These are phyloP conservation scores for Vitis vinifera DNA, from an alignment of 164 flowering plant genomes.

Conservation along the genomic window DNA sequence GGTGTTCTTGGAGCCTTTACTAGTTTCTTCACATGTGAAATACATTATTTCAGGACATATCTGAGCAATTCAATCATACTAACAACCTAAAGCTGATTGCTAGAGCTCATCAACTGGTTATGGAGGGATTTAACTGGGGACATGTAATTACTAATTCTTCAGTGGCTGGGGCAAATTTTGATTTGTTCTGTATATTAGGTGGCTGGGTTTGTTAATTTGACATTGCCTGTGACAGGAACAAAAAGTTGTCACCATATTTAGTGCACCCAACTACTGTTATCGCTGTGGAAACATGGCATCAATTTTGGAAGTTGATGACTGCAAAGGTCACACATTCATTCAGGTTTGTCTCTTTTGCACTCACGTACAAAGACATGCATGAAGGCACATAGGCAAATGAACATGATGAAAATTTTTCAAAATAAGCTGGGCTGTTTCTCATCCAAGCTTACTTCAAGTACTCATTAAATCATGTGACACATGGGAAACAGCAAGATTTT, in stretches of 20 bases:
- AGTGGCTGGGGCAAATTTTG: background rate
- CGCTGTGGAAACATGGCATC: conserved; percentile 18
- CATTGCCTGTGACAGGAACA: conserved; percentile 7
- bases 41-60: conserved; percentile 9
- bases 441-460: no score
- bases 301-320: conserved; percentile 17
- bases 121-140: conserved; percentile 19
- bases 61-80: conserved; percentile 15
- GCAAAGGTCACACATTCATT: conserved; percentile 15
- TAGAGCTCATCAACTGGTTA: conserved; percentile 17
- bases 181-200: no score
- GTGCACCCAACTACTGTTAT: conserved; percentile 13
- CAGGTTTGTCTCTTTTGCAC: conserved; percentile 10
- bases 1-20: no score
- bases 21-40: background rate
- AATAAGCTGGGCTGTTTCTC: no score
- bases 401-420: no score
- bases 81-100: conserved; percentile 17
- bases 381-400: no score
- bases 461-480: no score
- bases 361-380: background rate
- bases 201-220: no score
- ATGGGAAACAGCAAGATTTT: no score
- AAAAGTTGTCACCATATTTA: conserved; percentile 17
- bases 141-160: conserved; percentile 3